Conservation (phyloP, 306 rosid species). For the Quercus robur region DNA sequence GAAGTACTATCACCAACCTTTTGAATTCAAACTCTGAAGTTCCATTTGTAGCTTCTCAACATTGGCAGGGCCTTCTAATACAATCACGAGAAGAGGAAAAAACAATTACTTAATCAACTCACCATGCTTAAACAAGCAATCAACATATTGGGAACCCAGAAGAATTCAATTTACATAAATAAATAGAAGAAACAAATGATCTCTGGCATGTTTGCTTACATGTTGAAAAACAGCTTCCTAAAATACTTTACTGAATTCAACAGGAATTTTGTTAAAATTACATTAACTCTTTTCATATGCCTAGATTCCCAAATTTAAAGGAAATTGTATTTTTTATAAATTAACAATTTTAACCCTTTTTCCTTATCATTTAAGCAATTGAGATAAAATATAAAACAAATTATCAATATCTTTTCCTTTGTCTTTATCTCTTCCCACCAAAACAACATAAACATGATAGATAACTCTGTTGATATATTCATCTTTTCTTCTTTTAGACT, state of each 20-base stretch:
- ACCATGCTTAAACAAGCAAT: not conserved
- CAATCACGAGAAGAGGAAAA: conserved; percentile 13
- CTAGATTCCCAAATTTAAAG: too few species aligned
- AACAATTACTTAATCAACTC: not conserved
- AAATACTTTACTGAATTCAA: not conserved
- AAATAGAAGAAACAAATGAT: not conserved
- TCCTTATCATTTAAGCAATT: too few species aligned
- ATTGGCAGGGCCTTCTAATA: conserved; percentile 41
- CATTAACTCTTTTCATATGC: not conserved
- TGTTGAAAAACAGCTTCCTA: not conserved
- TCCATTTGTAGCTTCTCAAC: conserved; percentile 82
- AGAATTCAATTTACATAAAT: not conserved
- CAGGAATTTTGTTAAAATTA: not conserved
- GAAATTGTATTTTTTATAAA: too few species aligned
- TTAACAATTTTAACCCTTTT: too few species aligned
- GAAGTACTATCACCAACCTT: conserved; percentile 47
- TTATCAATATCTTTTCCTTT: too few species aligned
- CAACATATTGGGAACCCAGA: not conserved
- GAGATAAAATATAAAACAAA: too few species aligned
- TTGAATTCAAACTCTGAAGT: conserved; percentile 71
- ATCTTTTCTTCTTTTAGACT: too few species aligned
- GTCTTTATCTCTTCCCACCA: too few species aligned
- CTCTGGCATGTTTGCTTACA: not conserved
- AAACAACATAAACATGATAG: too few species aligned
- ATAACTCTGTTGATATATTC: too few species aligned